Base-by-base conservation (phyloP, 2,329 filamentous ascomycete genomes). In the Didymella pinodella region DNA sequence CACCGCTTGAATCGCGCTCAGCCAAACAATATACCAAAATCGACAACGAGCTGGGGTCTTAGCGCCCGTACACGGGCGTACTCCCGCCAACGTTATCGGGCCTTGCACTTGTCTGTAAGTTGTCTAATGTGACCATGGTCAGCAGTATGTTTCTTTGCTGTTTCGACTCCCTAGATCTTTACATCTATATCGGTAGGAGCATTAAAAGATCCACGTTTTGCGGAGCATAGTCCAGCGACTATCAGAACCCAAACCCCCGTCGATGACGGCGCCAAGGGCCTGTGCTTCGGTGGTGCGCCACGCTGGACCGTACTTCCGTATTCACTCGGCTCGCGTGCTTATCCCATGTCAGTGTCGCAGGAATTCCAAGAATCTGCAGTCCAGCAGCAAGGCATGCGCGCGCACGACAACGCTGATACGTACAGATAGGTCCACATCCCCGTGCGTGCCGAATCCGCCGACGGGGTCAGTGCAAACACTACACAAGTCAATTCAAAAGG, bases 251-350 rank as follows among this genome's bases (percentile, higher is more conserved):
- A 47, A 48, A n/a, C 14, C 46, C 46, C 28, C 25, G 46, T 59
- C 45, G 10, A 59, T 59, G 56, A 59, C 56, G 56, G 20, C 20
- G 56, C 56, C 56, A 47, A 54, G 49, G 49, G 31, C 12, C 36
- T 38, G 41, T 47, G 41, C 22, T 26, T 20, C 10, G 22, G 22
- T 28, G 41, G 41, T 44, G 46, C 45, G 41, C 54, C 43, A 48
- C 34, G 40, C 22, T 18, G 29, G 47, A 14, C 50, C 56, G 41
- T 29, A 20, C 22, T 41, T 29, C 56, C 50, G 45, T 41, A 34
- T 58, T 41, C 40, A 40, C 43, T 57, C 45, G 45, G 36, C 36
- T 40, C 38, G 20, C 25, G 44, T 54, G 49, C 56, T 29, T 10
- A 12, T 38, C 16, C 25, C 29, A n/a, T 44, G 18, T 36, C n/a